Evolutionary conservation across 83 land plant genomes (phyloP).

Genomic region (Picea engelmannii): DNA sequence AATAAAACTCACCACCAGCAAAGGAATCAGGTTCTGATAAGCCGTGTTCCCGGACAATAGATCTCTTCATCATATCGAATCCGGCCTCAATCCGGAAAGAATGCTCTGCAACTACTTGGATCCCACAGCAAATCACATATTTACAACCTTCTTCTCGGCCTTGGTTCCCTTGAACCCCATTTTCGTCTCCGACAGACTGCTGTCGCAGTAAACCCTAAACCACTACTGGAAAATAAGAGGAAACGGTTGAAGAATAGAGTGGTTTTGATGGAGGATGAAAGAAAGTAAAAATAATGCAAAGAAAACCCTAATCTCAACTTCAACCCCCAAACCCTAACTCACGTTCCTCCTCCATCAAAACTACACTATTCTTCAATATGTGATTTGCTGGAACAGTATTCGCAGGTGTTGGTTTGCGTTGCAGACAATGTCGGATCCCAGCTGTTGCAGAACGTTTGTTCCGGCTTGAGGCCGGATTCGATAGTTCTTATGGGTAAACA

Average conservation of each 20-base stretch:
- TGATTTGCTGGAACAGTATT: conserved; percentile 68
- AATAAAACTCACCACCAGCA: conserved; percentile 52
- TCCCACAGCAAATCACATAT: conserved; percentile 74
- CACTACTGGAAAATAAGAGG: too few relatives aligned
- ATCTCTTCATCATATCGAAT: conserved; percentile 88
- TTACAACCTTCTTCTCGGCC: conserved; percentile 77
- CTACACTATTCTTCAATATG: too few relatives aligned
- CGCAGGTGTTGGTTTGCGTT: conserved; percentile 57
- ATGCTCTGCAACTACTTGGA: conserved; percentile 83
- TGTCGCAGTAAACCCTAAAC: too few relatives aligned
- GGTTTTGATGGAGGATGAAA: too few relatives aligned
- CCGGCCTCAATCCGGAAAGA: conserved; percentile 69
- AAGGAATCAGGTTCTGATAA: conserved; percentile 50
- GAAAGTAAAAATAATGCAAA: too few relatives aligned
- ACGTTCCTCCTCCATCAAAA: too few relatives aligned
- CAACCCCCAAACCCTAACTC: too few relatives aligned
- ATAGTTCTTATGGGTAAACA: conserved; percentile 55
- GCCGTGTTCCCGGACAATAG: conserved; percentile 68
- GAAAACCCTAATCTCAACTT: too few relatives aligned
- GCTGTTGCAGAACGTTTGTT: conserved; percentile 73
- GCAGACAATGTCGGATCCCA: conserved; percentile 89
- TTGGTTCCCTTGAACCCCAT: conserved; percentile 79
- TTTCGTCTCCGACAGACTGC: neutral
- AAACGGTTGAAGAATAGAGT: too few relatives aligned
- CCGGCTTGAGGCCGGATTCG: conserved; percentile 79